These are phyloP conservation scores for Puccinia brachypodii DNA, from an alignment of 1,284 basidiomycete genomes.

Conservation along the genomic window DNA sequence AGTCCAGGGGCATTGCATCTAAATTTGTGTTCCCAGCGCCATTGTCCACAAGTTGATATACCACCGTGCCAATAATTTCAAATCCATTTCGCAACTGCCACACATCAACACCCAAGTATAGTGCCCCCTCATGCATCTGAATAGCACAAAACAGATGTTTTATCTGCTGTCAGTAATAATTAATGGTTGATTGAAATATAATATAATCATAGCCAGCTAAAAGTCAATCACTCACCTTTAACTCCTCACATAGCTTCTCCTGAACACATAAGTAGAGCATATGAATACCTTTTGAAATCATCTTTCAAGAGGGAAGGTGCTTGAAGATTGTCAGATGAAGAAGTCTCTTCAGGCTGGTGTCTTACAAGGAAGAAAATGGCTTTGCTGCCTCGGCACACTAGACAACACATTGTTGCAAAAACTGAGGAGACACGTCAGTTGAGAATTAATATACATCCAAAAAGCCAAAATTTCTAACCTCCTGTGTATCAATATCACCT, in stretches of 20 bases:
- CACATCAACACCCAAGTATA: not conserved
- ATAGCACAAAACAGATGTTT: not conserved
- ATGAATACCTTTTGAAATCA: no score
- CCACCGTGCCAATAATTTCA: not conserved
- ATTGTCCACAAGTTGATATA: not conserved
- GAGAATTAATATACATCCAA: not conserved
- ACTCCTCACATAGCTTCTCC: no score
- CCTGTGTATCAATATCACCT: not conserved
- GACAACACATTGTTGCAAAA: not conserved
- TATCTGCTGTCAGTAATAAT: no score
- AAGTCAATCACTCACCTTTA: no score
- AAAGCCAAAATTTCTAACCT: not conserved
- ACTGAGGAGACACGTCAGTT: not conserved
- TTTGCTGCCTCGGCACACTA: not conserved
- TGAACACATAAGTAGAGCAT: no score
- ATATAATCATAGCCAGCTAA: no score
- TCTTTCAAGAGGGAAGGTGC: not conserved
- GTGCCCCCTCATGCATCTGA: not conserved
- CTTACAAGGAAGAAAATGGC: not conserved
- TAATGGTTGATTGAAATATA: no score
- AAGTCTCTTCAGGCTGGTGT: not conserved
- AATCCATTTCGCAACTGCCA: not conserved
- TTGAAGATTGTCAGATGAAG: not conserved
- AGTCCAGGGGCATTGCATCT: not conserved
- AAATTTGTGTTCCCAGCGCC: not conserved